Evolutionary conservation across 208 protist genomes (phyloP), one percentile per base, ranked within the genome.

Genomic region (Trichomonas tenax): DNA sequence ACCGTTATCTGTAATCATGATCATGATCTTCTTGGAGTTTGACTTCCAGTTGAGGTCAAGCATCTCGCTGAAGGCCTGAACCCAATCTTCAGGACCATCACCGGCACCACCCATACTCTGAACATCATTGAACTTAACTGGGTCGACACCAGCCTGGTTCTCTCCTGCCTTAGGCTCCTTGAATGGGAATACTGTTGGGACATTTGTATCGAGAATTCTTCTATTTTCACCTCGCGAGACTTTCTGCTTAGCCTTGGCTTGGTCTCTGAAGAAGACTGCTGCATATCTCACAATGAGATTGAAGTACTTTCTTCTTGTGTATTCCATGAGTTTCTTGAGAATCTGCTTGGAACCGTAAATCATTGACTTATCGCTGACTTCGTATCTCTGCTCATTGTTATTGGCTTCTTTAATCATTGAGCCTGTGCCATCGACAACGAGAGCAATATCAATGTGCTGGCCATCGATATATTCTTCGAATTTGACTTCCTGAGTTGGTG

Each of bases 71-170:
- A 48, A 93, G 0, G n/a, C 86, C 17, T 17, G 17, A 6, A 93
- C 17, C 86, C 86, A 93, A 93, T 93, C 86, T 93, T 93, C 86
- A 21, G 86, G 86, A 38, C 86, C 86, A 38, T 93, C 86, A 15
- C 44, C 44, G 15, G 40, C 86, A n/a, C 82, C 82, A 9, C 86
- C 86, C 6, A 15, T 44, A 58, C 26, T 38, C 46, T 51, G 31
- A 38, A 93, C 34, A 17, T 48, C 14, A 15, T 51, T 38, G 44
- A 93, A 72, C 58, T 72, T 72, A 21, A 72, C 58, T 72, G 58
- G 58, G 26, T 72, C 58, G 26, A 72, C 26, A 72, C 58, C 58
- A 26, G 58, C 8, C 58, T 72, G 58, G 58, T 72, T 4, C 26
- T 72, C 21, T 8, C 58, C 58, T 72, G 58, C 21, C 26, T 72